Evolutionary conservation across 345 rosid species (phyloP).

Genomic region (Acer yangbiense): DNA sequence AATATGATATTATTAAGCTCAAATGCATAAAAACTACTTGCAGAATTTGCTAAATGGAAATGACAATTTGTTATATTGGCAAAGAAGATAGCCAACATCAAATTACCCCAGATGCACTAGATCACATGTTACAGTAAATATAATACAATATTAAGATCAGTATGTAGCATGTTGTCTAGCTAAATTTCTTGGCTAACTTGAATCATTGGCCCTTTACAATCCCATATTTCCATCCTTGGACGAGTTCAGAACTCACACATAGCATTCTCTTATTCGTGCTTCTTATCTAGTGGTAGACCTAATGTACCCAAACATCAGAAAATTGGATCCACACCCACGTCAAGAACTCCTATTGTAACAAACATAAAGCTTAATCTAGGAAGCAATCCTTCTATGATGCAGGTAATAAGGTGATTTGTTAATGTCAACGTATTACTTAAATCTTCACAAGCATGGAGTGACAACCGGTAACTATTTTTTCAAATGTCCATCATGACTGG

Average conservation of each 20-base stretch:
- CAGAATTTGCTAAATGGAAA: not conserved
- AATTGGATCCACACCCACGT: not conserved
- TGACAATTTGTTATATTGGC: not conserved
- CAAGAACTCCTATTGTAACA: not conserved
- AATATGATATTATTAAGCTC: not conserved
- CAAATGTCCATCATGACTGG: not conserved
- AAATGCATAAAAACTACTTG: conserved; percentile 1
- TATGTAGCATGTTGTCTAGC: not conserved
- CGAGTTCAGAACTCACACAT: not conserved
- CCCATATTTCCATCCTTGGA: not conserved
- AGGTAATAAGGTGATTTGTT: not conserved
- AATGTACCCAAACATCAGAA: not conserved
- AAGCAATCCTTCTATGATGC: not conserved
- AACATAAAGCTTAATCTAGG: not conserved
- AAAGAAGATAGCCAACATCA: conserved; percentile 6
- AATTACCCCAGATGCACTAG: not conserved
- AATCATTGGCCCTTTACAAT: not conserved
- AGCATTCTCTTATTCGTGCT: not conserved
- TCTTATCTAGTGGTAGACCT: not conserved
- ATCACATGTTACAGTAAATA: not conserved
- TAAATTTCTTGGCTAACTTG: not conserved
- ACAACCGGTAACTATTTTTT: not conserved
- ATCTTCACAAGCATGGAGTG: not conserved
- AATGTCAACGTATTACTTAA: not conserved
- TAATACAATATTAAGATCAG: not conserved